Conservation (phyloP, 257 asterid genomes). For the Gardenia jasminoides region DNA sequence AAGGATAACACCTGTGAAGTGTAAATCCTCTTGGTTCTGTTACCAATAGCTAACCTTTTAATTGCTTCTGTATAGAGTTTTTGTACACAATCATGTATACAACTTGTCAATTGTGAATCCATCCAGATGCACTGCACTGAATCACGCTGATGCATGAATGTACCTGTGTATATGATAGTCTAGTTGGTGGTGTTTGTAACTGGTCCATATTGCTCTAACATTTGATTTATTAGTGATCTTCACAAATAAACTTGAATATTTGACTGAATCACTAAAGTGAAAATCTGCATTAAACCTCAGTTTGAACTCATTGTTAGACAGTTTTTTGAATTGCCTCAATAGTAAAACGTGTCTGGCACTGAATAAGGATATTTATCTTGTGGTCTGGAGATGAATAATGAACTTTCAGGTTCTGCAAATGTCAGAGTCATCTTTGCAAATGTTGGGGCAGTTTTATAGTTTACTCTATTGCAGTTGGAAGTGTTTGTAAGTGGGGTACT, state of each 20-base stretch:
- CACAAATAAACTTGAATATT: background rate
- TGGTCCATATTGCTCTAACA: background rate
- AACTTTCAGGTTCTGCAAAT: background rate
- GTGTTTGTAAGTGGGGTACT: background rate
- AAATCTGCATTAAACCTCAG: background rate
- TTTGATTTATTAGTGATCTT: background rate
- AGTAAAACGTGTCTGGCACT: background rate
- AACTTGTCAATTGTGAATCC: background rate
- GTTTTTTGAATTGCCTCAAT: background rate
- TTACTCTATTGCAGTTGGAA: background rate
- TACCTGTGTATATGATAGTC: background rate
- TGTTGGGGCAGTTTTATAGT: too few species aligned
- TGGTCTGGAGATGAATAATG: background rate
- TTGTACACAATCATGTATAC: background rate
- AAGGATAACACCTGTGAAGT: background rate
- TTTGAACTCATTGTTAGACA: background rate
- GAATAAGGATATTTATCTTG: constrained; percentile 4
- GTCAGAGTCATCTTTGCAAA: background rate
- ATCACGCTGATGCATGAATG: background rate
- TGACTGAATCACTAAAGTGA: background rate
- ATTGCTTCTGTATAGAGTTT: background rate
- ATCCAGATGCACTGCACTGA: background rate
- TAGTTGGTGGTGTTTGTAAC: background rate
- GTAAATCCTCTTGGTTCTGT: background rate
- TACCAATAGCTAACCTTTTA: background rate